Evolutionary conservation across 805 yeast genomes (phyloP).

Genomic region (Saccharomycopsis sp.): DNA sequence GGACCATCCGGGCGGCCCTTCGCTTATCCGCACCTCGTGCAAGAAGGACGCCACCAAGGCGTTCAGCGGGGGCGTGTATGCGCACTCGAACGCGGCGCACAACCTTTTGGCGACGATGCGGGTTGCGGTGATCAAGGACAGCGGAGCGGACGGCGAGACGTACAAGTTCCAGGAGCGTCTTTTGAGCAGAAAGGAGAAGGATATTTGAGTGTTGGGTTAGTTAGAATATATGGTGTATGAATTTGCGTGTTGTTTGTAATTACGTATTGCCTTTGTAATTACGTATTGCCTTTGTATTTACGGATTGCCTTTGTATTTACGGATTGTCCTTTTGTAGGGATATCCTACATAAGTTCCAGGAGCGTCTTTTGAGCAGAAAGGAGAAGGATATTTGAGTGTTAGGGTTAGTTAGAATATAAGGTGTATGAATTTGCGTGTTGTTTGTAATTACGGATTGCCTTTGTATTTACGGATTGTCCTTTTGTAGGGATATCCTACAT

Average conservation of each 20-base stretch:
- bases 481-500: no score
- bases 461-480: no score
- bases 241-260: no score
- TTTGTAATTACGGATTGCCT: no score
- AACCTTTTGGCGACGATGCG: conserved; percentile 77
- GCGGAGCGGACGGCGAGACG: conserved; percentile 51
- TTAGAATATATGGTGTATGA: no score
- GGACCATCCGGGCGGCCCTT: conserved; percentile 83
- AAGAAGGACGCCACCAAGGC: conserved; percentile 83
- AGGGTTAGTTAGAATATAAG: no score
- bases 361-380: conserved; percentile 35
- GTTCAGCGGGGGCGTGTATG: conserved; percentile 80
- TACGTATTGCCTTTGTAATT: no score
- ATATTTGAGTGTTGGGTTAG: conserved; percentile 4
- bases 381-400: conserved; percentile 21
- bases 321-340: no score
- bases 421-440: no score
- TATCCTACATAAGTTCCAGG: conserved; percentile 45
- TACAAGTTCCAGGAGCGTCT: conserved; percentile 43
- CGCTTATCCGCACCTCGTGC: conserved; percentile 58
- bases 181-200: conserved; percentile 32
- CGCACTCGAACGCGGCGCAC: conserved; percentile 82
- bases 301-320: no score
- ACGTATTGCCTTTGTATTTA: no score
- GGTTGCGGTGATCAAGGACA: conserved; percentile 69